Base-by-base conservation (phyloP, 768 basidiomycete species). In the Tulasnella sp. region DNA sequence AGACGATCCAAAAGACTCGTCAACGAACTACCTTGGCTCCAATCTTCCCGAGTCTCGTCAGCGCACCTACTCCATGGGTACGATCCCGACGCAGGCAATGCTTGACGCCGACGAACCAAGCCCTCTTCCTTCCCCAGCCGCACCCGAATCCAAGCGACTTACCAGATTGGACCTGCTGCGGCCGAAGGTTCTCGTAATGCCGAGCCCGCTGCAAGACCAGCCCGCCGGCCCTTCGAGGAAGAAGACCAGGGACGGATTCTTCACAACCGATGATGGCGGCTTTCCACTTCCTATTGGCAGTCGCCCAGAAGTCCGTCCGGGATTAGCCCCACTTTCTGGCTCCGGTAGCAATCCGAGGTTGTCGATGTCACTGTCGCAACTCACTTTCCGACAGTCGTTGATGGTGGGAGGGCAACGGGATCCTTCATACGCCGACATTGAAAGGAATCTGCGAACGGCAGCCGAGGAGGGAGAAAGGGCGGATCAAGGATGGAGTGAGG, bases 141-240 rank as follows among this genome's bases (percentile, higher is more conserved):
- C 85, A 84, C 44, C 84, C 42, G 73, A 72, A n/a, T 51, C 55
- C 81, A 74, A 85, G 83, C 18, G 79, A 70, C 48, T 84, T 82
- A 69, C 82, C 82, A 81, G 92, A 16, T 80, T 91, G 77, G 93
- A 95, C 42, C 86, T 97, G 67, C 87, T 97, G 81, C 88, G 95
- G 29, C 96, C 96, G 0, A 95, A 95, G 83, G 88, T 95, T n/a
- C 90, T 98, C 69, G 90, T 98, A 79, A 97, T 98, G 96, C 96
- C 96, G 13, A 92, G 92, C 79, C 93, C 94, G 1, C 85, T 97
- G 48, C 93, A 96, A 81, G 85, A 86, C 73, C 81, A 37, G 39
- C 46, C 57, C 23, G 35, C 77, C 85, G 23, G 61, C 32, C 32
- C 61, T 67, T 67, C 61, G 78, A 35, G 35, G 35, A 80, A 51